Evolutionary conservation across 768 basidiomycete species (phyloP).

Genomic region (Suillus ampliporus): DNA sequence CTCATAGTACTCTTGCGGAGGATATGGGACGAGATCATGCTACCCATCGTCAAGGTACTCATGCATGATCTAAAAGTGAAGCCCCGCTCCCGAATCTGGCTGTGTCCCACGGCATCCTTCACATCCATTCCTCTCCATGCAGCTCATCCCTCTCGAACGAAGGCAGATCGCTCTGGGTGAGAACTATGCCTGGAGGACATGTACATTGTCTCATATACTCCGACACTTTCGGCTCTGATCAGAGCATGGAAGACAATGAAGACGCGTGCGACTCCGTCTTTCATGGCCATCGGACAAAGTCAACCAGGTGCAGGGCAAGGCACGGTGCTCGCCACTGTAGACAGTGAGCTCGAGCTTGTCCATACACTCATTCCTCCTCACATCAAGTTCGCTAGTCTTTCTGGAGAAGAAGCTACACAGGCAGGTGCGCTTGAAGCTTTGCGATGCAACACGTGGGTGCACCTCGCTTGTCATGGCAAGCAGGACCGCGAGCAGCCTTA

Average conservation of each 20-base stretch:
- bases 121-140: conserved; percentile 13
- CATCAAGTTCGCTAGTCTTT: neutral
- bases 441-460: conserved; percentile 16
- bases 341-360: too few relatives aligned
- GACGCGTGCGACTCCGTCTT: too few relatives aligned
- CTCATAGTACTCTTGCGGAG: neutral
- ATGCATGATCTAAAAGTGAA: accelerated
- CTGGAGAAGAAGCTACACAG: neutral
- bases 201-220: too few relatives aligned
- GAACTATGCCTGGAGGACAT: too few relatives aligned
- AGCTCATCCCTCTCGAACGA: too few relatives aligned
- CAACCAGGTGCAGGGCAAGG: too few relatives aligned
- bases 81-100: conserved; percentile 10
- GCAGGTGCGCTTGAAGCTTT: conserved; percentile 5
- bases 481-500: neutral
- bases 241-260: too few relatives aligned
- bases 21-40: neutral
- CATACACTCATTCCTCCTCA: neutral
- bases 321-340: too few relatives aligned
- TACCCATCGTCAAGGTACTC: neutral
- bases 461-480: conserved; percentile 26
- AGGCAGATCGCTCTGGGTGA: too few relatives aligned
- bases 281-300: too few relatives aligned
- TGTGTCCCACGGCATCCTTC: conserved; percentile 23
- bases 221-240: too few relatives aligned